Percentiles rank a stretch among this genome's conserved stretches.
These are phyloP conservation scores for Kondoa subrosea DNA, from an alignment of 768 basidiomycete species.

Conservation along the genomic window DNA sequence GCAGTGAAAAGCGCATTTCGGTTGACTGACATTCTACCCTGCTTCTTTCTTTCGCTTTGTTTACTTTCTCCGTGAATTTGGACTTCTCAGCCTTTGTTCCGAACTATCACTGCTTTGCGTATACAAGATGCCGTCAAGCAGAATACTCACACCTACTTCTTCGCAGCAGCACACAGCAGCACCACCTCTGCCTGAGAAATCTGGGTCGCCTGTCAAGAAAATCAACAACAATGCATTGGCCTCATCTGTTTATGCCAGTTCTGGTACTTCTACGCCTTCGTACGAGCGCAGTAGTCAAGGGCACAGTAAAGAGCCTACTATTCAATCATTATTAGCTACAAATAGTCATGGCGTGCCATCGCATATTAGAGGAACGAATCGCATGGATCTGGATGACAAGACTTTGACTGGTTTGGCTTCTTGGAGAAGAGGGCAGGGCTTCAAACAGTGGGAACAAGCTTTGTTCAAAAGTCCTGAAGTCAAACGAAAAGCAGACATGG, in stretches of 20 bases:
- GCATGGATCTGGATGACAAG: slow-evolving; percentile 17
- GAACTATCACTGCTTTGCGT: too few species aligned
- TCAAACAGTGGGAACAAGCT: slow-evolving; percentile 64
- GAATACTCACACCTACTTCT: background rate
- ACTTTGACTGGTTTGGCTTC: slow-evolving; percentile 23
- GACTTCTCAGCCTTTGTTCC: background rate
- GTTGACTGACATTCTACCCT: background rate
- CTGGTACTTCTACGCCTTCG: background rate
- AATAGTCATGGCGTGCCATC: background rate
- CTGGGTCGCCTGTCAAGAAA: background rate
- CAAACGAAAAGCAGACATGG: slow-evolving; percentile 86
- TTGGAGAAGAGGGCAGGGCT: slow-evolving; percentile 28
- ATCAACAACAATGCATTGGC: background rate
- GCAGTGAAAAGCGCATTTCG: too few species aligned
- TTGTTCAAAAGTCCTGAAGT: slow-evolving; percentile 71
- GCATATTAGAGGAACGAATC: background rate
- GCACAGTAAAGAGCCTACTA: background rate
- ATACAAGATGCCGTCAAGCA: background rate
- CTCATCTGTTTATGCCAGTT: background rate
- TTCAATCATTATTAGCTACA: background rate
- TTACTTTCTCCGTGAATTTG: background rate
- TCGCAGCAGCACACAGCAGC: background rate
- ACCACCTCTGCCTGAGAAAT: background rate
- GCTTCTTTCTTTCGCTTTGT: too few species aligned
- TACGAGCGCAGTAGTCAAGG: background rate